phyloP scores from a whole-genome alignment of 1,284 basidiomycete species.

The Grifola frondosa region DNA sequence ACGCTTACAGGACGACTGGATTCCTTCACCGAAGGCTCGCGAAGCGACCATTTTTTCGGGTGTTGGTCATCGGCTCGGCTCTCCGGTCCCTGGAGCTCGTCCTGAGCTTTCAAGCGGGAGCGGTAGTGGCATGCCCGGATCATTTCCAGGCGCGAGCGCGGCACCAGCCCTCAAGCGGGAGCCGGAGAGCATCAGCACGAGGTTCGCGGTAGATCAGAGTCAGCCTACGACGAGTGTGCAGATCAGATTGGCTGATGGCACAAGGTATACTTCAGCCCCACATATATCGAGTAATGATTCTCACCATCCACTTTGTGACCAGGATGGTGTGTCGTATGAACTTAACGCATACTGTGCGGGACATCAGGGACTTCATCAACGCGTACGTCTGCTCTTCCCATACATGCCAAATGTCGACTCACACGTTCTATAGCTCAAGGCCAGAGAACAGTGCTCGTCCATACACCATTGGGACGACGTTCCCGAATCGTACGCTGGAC shows the following conservation, averaged over 20 bases:
- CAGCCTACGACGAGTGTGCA: conserved; percentile 91
- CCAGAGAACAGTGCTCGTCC: conserved; percentile 64
- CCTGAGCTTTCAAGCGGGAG: conserved; percentile 29
- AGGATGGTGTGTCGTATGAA: conserved; percentile 91
- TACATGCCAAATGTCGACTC: background rate
- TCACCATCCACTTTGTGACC: conserved; percentile 1
- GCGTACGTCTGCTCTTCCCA: conserved; percentile 58
- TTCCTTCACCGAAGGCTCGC: conserved; percentile 43
- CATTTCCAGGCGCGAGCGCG: conserved; percentile 41
- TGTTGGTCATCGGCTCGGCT: conserved; percentile 82
- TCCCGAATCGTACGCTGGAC: conserved; percentile 77
- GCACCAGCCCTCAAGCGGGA: conserved; percentile 28
- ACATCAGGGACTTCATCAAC: conserved; percentile 86
- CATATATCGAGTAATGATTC: no score
- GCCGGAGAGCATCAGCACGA: conserved; percentile 45
- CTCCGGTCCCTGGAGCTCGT: conserved; percentile 45
- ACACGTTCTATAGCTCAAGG: conserved; percentile 53
- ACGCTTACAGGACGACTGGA: conserved; percentile 76
- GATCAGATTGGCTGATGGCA: conserved; percentile 88
- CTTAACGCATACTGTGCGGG: conserved; percentile 84
- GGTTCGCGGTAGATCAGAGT: conserved; percentile 81
- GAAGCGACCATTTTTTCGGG: conserved; percentile 65
- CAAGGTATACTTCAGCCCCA: conserved; percentile 67
- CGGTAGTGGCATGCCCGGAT: conserved; percentile 51
- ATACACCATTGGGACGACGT: conserved; percentile 84